phyloP scores from a whole-genome alignment of 2,329 filamentous ascomycete genomes.

The Calonectria honghensis region DNA sequence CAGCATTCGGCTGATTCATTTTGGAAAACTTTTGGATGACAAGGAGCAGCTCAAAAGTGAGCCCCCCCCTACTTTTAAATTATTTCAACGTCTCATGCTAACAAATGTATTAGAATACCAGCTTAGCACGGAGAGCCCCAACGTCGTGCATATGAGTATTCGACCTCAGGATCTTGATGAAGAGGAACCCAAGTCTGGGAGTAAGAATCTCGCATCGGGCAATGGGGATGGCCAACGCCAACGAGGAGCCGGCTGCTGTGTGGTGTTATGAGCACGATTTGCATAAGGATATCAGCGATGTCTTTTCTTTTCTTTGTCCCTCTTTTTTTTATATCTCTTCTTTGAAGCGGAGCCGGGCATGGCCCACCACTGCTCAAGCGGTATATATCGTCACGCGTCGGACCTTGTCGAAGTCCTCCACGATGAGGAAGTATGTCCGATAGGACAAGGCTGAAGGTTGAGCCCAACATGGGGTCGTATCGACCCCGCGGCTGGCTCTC shows the following conservation, averaged over 20 bases:
- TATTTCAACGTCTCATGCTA: constrained; percentile 23
- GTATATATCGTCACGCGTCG: constrained; percentile 32
- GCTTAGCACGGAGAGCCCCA: constrained; percentile 83
- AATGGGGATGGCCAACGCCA: constrained; percentile 64
- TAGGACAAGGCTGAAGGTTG: constrained; percentile 26
- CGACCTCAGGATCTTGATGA: constrained; percentile 91
- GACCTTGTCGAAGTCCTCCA: constrained; percentile 29
- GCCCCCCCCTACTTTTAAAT: constrained; percentile 53
- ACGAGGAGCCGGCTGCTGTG: constrained; percentile 68
- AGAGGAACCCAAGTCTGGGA: constrained; percentile 82
- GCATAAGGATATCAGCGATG: constrained; percentile 34
- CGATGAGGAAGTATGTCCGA: constrained; percentile 29
- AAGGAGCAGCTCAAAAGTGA: constrained; percentile 89
- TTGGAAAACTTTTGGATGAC: constrained; percentile 93
- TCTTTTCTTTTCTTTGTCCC: constrained; percentile 13
- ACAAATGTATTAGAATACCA: constrained; percentile 80
- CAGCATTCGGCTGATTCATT: constrained; percentile 92
- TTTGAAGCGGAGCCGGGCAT: constrained; percentile 27
- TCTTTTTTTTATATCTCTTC: constrained; percentile 10
- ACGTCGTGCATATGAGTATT: constrained; percentile 96
- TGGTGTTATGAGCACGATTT: constrained; percentile 66
- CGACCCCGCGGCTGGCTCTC: constrained; percentile 32
- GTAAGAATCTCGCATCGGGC: constrained; percentile 67
- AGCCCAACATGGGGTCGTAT: constrained; percentile 18
- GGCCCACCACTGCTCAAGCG: constrained; percentile 30